A percentile compares a stretch with the other conserved stretches of the same genome.
Evolutionary conservation across 176 grass and related monocot species (phyloP).

Genomic region (Oryza meridionalis): DNA sequence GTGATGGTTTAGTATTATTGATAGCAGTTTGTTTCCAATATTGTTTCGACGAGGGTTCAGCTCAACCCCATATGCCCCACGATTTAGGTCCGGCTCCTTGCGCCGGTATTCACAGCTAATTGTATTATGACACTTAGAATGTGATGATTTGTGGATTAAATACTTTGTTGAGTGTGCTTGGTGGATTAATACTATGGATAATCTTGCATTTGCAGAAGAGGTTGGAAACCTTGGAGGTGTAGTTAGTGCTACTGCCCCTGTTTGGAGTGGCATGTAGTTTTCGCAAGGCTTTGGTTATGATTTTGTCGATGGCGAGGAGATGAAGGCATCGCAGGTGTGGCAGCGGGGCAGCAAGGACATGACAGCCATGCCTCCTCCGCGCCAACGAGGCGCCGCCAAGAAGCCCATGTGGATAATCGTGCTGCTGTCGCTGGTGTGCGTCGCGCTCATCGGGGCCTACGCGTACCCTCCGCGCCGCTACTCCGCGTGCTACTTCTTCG

Average conservation of each 20-base stretch:
- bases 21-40: not conserved
- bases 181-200: constrained; percentile 28
- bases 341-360: constrained; percentile 64
- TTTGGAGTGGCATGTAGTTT: constrained; percentile 37
- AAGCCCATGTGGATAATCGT: constrained; percentile 92
- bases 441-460: constrained; percentile 77
- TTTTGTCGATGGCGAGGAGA: constrained; percentile 45
- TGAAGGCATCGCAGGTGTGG: constrained; percentile 68
- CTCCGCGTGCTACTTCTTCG: constrained; percentile 90
- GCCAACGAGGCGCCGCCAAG: constrained; percentile 63
- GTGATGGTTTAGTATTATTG: not conserved
- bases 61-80: not conserved
- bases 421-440: constrained; percentile 67
- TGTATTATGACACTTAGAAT: not conserved
- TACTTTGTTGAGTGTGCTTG: not conserved
- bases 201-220: constrained; percentile 52
- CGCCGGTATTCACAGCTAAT: too few species aligned
- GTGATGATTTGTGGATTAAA: constrained; percentile 20
- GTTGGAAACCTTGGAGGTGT: constrained; percentile 22
- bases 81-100: too few species aligned
- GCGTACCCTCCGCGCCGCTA: constrained; percentile 81
- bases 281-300: constrained; percentile 21
- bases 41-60: not conserved
- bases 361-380: constrained; percentile 55
- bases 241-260: not conserved